Percentiles rank a stretch among this genome's conserved stretches.
phyloP scores from a whole-genome alignment of 208 protist genomes.

The Leishmania braziliensis region DNA sequence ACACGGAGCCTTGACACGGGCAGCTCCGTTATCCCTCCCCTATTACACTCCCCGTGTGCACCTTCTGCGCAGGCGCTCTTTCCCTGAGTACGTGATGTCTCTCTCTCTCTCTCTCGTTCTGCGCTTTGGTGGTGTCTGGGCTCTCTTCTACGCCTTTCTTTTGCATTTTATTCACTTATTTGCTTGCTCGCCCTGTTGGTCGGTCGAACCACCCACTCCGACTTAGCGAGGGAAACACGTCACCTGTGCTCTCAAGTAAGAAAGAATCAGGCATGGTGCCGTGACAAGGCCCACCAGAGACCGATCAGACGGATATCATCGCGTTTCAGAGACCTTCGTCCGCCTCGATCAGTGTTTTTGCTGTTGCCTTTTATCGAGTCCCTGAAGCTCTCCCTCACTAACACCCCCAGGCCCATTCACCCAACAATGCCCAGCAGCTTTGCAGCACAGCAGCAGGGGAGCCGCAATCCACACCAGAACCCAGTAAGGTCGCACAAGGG shows the following conservation, averaged over 20 bases:
- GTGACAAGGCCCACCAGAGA: not conserved
- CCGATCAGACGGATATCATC: not conserved
- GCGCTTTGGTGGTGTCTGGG: not conserved
- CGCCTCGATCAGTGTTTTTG: not conserved
- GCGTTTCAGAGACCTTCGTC: not conserved
- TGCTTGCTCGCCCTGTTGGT: not conserved
- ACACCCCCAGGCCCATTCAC: not conserved
- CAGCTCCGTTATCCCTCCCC: not conserved
- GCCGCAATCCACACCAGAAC: constrained; percentile 25
- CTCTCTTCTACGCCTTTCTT: not conserved
- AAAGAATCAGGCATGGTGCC: not conserved
- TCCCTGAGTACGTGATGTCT: too few species aligned
- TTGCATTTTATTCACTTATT: not conserved
- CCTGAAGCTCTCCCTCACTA: not conserved
- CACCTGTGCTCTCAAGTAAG: not conserved
- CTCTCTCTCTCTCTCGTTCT: constrained; percentile 9
- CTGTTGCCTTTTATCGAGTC: not conserved
- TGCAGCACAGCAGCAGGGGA: constrained; percentile 24
- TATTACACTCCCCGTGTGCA: too few species aligned
- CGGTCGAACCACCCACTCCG: not conserved
- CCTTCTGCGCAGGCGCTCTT: too few species aligned
- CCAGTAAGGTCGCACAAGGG: constrained; percentile 65
- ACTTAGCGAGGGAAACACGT: too few species aligned
- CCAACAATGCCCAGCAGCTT: constrained; percentile 23
- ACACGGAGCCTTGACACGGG: not conserved